These are phyloP conservation scores for Colletotrichum coccodes DNA, from an alignment of 2,329 filamentous ascomycete genomes.

Conservation along the genomic window DNA sequence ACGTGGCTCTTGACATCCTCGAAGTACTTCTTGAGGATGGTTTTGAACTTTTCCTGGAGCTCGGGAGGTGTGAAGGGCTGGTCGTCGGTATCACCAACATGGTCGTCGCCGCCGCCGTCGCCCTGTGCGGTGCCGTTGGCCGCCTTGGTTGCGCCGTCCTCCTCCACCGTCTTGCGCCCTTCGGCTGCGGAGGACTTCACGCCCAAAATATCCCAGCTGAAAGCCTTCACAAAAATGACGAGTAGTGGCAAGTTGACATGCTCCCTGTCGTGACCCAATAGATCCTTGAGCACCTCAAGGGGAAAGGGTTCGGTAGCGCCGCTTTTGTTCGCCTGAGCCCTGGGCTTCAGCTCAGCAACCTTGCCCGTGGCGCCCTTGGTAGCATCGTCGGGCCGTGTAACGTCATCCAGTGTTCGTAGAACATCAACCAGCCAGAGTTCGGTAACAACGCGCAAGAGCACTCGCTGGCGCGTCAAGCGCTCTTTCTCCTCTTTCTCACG, in stretches of 20 bases:
- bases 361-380: slow-evolving; percentile 72
- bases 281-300: slow-evolving; percentile 95
- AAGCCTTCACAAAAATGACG: slow-evolving; percentile 95
- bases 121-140: slow-evolving; percentile 30
- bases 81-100: slow-evolving; percentile 57
- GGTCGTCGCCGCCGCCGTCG: slow-evolving; percentile 15
- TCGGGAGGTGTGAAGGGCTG: slow-evolving; percentile 80
- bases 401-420: slow-evolving; percentile 80
- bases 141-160: slow-evolving; percentile 75
- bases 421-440: slow-evolving; percentile 96
- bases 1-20: slow-evolving; percentile 93
- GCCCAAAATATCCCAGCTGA: slow-evolving; percentile 94
- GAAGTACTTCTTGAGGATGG: slow-evolving; percentile 87
- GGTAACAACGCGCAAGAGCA: slow-evolving; percentile 88
- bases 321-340: slow-evolving; percentile 66
- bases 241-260: slow-evolving; percentile 91
- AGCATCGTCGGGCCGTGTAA: slow-evolving; percentile 70
- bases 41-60: slow-evolving; percentile 86
- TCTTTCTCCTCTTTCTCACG: slow-evolving; percentile 98
- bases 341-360: slow-evolving; percentile 67
- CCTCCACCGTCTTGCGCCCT: slow-evolving; percentile 84
- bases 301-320: slow-evolving; percentile 90
- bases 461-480: slow-evolving; percentile 83
- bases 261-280: slow-evolving; percentile 92
- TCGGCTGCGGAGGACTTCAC: slow-evolving; percentile 77